Conservation (phyloP, 331 rosid genomes). For the Erythrophleum ivorense region DNA sequence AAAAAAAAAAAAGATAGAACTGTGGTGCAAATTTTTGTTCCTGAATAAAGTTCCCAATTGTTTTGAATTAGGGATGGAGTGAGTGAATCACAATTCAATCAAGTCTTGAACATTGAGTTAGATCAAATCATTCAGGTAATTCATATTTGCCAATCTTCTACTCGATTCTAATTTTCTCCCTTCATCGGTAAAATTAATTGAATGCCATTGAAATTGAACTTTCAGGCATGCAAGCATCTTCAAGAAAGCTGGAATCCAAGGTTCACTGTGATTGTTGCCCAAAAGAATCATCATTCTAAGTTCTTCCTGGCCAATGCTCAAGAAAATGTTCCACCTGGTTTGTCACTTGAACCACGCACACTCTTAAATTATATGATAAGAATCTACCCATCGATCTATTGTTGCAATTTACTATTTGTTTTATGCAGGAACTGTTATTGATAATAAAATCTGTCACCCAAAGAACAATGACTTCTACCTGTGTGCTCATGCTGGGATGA, state of each 20-base stretch:
- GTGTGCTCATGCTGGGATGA: constrained; percentile 53
- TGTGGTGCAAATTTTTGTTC: background rate
- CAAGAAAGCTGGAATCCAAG: constrained; percentile 47
- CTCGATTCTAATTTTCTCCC: background rate
- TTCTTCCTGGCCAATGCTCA: constrained; percentile 40
- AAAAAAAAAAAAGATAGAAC: background rate
- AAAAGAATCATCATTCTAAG: constrained; percentile 50
- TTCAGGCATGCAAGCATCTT: constrained; percentile 45
- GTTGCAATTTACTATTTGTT: background rate
- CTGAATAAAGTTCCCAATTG: background rate
- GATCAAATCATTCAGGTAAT: constrained; percentile 46
- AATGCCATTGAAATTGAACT: background rate
- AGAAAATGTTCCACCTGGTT: constrained; percentile 51
- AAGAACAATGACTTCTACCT: constrained; percentile 49
- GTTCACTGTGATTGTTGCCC: constrained; percentile 49
- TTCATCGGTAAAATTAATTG: background rate
- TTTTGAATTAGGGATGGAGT: constrained; percentile 50
- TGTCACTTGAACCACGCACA: background rate
- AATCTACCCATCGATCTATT: background rate
- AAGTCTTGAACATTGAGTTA: constrained; percentile 47
- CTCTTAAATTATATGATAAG: background rate
- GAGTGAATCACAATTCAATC: constrained; percentile 54
- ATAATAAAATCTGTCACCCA: constrained; percentile 43
- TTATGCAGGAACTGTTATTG: constrained; percentile 50
- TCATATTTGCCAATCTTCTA: background rate